Percentiles rank a stretch among this genome's conserved stretches.
phyloP scores from a whole-genome alignment of 768 basidiomycete genomes.

The Dioszegia aurantiaca region DNA sequence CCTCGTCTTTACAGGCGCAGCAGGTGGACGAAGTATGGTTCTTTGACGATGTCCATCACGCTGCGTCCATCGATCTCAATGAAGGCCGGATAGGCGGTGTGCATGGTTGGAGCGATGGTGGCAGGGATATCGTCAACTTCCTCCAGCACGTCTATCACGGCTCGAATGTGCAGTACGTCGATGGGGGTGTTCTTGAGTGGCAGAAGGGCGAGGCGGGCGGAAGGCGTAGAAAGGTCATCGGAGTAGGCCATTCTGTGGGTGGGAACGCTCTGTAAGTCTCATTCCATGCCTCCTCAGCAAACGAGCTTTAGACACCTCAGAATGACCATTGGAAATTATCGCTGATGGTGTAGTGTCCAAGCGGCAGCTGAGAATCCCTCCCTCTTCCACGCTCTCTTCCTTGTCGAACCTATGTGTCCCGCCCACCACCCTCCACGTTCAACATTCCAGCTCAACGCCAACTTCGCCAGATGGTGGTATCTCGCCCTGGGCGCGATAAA shows the following conservation, averaged over 20 bases:
- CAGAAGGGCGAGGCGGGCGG: slow-evolving; percentile 14
- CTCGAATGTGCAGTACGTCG: not conserved
- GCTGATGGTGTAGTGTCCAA: slow-evolving; percentile 56
- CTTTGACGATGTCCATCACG: slow-evolving; percentile 80
- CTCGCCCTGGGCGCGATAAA: slow-evolving; percentile 17
- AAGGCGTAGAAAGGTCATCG: slow-evolving; percentile 55
- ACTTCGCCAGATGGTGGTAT: slow-evolving; percentile 13
- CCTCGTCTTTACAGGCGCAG: slow-evolving; percentile 14
- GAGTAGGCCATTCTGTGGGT: slow-evolving; percentile 80
- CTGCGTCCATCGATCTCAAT: slow-evolving; percentile 77
- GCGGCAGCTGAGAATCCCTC: slow-evolving; percentile 65
- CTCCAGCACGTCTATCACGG: slow-evolving; percentile 52
- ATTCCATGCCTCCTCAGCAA: not conserved
- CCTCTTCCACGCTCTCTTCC: slow-evolving; percentile 68
- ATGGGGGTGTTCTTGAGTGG: slow-evolving; percentile 2
- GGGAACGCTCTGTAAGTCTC: slow-evolving; percentile 68
- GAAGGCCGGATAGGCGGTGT: slow-evolving; percentile 54
- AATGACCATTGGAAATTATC: too few relatives aligned
- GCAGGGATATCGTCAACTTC: slow-evolving; percentile 46
- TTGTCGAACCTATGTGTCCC: slow-evolving; percentile 66
- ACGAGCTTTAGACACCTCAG: too few relatives aligned
- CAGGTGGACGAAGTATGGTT: slow-evolving; percentile 72
- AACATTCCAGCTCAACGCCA: not conserved
- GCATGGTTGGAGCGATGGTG: slow-evolving; percentile 59
- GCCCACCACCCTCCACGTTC: slow-evolving; percentile 3